Evolutionary conservation across 345 rosid species (phyloP), one percentile per base, ranked within the genome.

Genomic region (Moricandia moricandioides): DNA sequence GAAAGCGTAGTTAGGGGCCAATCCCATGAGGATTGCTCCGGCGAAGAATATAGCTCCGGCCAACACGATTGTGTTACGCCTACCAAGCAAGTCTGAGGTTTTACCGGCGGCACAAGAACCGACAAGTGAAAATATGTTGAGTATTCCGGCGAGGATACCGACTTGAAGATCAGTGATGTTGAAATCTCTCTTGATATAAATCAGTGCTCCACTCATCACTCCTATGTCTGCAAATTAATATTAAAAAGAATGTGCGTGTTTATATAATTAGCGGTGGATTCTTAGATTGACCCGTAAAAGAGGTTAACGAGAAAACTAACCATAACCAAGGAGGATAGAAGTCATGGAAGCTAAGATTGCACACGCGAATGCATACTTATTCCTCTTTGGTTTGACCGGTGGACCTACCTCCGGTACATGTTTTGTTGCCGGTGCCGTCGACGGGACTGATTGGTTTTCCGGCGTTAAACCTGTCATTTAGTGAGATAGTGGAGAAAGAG

Each of bases 51-150:
- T 86, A 62, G 83, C 93, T 1, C 91, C 86, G 5, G 98, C 98
- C 0, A 92, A 67, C 10, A 90, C 96, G 10, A 95, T 90, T 3
- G 99, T 95, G 80, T 86, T 92, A 26, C 94, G 90, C 12, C 98
- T 87, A 8, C 99, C 99, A n/a, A 95, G 75, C 97, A 85, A 89
- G 62, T 95, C 98, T 2, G 99, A 95, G 14, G 98, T 90, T 65
- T 80, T 76, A 0, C 99, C 98, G 45, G 98, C 99, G 0, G 86
- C 86, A 14, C 81, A 85, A 1, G 98, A 87, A 43, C 99, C 99
- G 1, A 95, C 6, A 0, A 95, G 88, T 0, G 89, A 89, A 77
- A 71, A 90, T 7, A 92, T 6, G 83, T 88, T 95, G 11, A 95
- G 74, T 45, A 45, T 83, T 0, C 99, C 99, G 14, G 74, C 83